A percentile compares a stretch with the other conserved stretches of the same genome.
Evolutionary conservation across 257 asterid genomes (phyloP).

Genomic region (Przewalskia tangutica): DNA sequence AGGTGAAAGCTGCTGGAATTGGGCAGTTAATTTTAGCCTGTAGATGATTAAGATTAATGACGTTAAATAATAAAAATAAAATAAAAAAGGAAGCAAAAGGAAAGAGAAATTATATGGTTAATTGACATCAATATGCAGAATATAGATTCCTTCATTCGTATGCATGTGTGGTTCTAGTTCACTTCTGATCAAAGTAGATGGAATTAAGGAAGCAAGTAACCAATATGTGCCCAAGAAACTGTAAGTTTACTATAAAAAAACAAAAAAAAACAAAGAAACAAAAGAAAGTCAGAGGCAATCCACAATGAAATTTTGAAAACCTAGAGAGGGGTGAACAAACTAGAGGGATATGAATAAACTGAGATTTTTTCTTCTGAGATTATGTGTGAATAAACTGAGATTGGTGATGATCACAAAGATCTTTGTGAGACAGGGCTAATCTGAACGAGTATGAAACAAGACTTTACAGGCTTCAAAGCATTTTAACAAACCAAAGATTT

Average conservation of each 20-base stretch:
- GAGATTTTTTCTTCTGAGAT: not conserved
- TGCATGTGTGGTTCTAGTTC: not conserved
- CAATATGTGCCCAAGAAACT: not conserved
- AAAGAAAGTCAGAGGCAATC: not conserved
- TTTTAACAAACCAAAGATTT: not conserved
- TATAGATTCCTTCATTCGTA: not conserved
- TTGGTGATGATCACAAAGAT: not conserved
- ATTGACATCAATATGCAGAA: not conserved
- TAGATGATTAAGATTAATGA: not conserved
- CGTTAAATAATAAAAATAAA: not conserved
- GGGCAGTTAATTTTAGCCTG: not conserved
- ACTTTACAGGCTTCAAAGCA: not conserved
- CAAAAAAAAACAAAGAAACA: not conserved
- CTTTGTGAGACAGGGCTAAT: not conserved
- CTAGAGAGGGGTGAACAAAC: not conserved
- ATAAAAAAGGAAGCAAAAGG: not conserved
- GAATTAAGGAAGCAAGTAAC: not conserved
- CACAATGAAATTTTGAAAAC: not conserved
- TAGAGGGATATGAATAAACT: not conserved
- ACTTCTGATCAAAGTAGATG: not conserved
- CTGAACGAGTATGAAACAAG: not conserved
- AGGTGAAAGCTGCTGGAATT: not conserved
- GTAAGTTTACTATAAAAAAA: not conserved
- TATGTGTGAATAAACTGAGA: not conserved
- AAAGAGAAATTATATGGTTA: not conserved